Percentiles rank a stretch among this genome's conserved stretches.
These are phyloP conservation scores for Bromus sterilis DNA, from an alignment of 176 grass and related monocot species.

Conservation along the genomic window DNA sequence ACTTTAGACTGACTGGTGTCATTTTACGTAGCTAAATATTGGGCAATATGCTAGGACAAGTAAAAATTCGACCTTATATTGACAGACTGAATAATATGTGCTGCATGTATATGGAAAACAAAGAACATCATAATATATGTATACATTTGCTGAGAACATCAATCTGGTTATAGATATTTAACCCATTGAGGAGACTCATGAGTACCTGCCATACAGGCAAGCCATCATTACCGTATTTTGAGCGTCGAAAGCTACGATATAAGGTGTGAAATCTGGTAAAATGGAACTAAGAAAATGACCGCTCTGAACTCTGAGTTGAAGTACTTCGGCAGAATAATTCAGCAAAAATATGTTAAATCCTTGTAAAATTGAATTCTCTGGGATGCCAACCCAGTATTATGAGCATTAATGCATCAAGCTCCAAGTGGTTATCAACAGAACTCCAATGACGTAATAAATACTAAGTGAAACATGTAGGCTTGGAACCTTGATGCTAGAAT, in stretches of 20 bases:
- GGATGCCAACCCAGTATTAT: too few species aligned
- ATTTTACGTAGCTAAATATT: too few species aligned
- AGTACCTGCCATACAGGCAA: constrained; percentile 87
- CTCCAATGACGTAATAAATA: background rate
- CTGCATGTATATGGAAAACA: background rate
- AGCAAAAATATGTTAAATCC: too few species aligned
- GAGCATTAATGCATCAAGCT: too few species aligned
- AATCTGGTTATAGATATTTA: constrained; percentile 4
- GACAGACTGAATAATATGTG: background rate
- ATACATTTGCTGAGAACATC: too few species aligned
- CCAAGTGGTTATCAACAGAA: too few species aligned
- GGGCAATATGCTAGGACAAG: too few species aligned
- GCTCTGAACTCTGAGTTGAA: constrained; percentile 93
- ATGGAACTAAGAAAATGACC: constrained; percentile 90
- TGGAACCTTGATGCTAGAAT: background rate
- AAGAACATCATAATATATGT: background rate
- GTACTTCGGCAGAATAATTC: too few species aligned
- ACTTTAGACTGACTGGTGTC: background rate
- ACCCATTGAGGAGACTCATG: background rate
- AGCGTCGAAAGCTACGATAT: constrained; percentile 73
- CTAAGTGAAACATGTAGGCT: background rate
- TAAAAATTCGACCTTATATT: too few species aligned
- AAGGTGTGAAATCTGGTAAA: constrained; percentile 73
- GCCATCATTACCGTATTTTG: constrained; percentile 68
- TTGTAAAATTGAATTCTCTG: too few species aligned